Conservation (phyloP, 352 stramenopile genomes). For the Globisporangium yorkense region DNA sequence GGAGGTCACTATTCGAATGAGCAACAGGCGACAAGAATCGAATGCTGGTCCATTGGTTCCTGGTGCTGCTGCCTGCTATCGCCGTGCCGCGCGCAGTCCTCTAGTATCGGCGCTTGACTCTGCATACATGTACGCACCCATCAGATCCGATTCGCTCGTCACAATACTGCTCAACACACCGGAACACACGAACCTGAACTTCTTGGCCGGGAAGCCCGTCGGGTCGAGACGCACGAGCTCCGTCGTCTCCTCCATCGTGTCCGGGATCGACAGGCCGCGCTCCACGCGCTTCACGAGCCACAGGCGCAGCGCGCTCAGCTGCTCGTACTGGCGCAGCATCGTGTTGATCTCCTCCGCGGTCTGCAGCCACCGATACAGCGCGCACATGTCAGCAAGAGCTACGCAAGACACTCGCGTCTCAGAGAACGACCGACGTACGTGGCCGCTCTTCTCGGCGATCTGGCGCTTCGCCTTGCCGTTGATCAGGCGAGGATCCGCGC, state of each 20-base stretch:
- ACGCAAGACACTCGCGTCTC: neutral
- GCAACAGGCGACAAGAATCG: no score
- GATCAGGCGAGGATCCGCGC: slow-evolving; percentile 68
- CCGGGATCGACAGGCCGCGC: slow-evolving; percentile 60
- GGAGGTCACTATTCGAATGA: neutral
- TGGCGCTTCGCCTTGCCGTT: slow-evolving; percentile 82
- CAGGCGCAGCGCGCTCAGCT: slow-evolving; percentile 62
- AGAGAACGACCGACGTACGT: slow-evolving; percentile 27
- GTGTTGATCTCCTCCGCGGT: slow-evolving; percentile 83
- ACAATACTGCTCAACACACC: no score
- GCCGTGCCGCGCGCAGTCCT: neutral
- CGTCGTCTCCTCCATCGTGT: slow-evolving; percentile 73
- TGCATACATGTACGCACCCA: slow-evolving; percentile 13
- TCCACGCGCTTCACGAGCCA: slow-evolving; percentile 83
- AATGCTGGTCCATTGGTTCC: no score
- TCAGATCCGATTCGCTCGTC: neutral
- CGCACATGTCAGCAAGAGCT: neutral
- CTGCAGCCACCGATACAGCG: slow-evolving; percentile 17
- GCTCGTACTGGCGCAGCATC: slow-evolving; percentile 81
- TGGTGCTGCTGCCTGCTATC: neutral
- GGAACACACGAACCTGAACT: slow-evolving; percentile 49
- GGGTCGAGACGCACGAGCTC: slow-evolving; percentile 76
- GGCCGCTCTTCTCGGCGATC: slow-evolving; percentile 74
- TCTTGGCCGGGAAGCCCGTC: slow-evolving; percentile 80
- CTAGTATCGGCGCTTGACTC: slow-evolving; percentile 68